Base-by-base conservation (phyloP, 805 yeast genomes). In the Saccharomycopsis schoenii region DNA sequence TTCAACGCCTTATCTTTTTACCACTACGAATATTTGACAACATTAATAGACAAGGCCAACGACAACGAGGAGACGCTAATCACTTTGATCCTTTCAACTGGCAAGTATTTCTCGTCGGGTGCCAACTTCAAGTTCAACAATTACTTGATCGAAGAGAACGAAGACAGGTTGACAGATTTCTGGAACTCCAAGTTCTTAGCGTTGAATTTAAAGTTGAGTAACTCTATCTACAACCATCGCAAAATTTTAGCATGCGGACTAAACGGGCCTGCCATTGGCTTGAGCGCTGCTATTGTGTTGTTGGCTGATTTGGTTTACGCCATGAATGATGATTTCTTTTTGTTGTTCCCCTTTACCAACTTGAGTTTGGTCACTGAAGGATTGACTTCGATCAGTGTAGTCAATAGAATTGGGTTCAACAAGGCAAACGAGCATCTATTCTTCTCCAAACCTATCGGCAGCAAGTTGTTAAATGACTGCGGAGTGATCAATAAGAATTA, bases 211-310 rank as follows among this genome's bases (percentile, higher is more conserved):
- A 84, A 79, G 67, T 73, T 90, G 60, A 84, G 94, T 4, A 81
- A 83, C 65, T 76, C 85, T 43, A 83, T 88, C 69, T 81, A 82
- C 65, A 80, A 83, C 67, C 97, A 90, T 72, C 73, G 78, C 10
- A 90, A 90, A 70, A 76, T 89, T 9, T 73, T 90, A 42, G 84
- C 84, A 34, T 82, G 83, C 54, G 92, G 90, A 2, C 76, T 90
- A 61, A 90, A 90, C 69, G 97, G 97, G 0, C 96, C 97, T 0
- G 96, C 83, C 4, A 80, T 90, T 62, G 97, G 97, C 0, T 77
- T 90, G 62, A 76, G 84, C 39, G 83, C 92, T 1, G 90, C 91
- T 0, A 71, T 90, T 58, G 84, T 89, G 12, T 81, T 86, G n/a
- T 73, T 87, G 59, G 83, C 88, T 72, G 97, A 90, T 72, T 77